Base-by-base conservation (phyloP, 2,329 filamentous ascomycete genomes). In the Coniella lustricola region DNA sequence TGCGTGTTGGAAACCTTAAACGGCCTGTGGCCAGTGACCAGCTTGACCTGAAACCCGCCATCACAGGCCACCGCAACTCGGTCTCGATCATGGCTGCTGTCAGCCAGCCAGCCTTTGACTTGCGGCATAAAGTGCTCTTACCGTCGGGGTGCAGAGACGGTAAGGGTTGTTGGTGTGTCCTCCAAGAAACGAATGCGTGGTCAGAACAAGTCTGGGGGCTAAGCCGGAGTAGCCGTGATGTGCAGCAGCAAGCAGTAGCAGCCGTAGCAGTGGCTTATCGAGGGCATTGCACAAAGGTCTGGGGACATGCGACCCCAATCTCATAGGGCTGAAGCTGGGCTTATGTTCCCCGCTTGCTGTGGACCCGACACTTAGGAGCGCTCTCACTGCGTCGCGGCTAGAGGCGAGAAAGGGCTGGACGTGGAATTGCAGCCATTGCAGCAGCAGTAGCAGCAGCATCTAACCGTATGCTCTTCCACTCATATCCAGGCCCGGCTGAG, bases 291-390 rank as follows among this genome's bases (percentile, higher is more conserved):
- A 22, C 34, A 22, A 39, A 44, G 35, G 45, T 25, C 25, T 42
- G 40, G 40, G 25, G 25, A 33, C 33, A 46, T 34, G 21, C 25
- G 44, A 33, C 25, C 36, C 44, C 25, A 10, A 34, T 34, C 48
- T 38, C 44, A 36, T 53, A 53, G 50, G 50, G 50, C 50, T 53
- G 50, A 53, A 46, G 32, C 29, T 14, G 10, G 44, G 39, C 34
- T 46, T 37, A 53, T 32, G 20, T 40, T 31, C 21, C 50, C 44
- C 47, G 47, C 47, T 44, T 47, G 39, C 40, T 32, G 20, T 40
- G 35, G 48, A 47, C 48, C 50, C 48, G 48, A 50, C 48, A 48
- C 29, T 21, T 35, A 44, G 50, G 50, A 44, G 47, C 50, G 45
- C 36, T 40, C 17, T 40, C 17, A 40, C 36, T 32, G 21, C 40